Evolutionary conservation across 306 rosid genomes (phyloP), one percentile per base, ranked within the genome.

Genomic region (Myrica gale): DNA sequence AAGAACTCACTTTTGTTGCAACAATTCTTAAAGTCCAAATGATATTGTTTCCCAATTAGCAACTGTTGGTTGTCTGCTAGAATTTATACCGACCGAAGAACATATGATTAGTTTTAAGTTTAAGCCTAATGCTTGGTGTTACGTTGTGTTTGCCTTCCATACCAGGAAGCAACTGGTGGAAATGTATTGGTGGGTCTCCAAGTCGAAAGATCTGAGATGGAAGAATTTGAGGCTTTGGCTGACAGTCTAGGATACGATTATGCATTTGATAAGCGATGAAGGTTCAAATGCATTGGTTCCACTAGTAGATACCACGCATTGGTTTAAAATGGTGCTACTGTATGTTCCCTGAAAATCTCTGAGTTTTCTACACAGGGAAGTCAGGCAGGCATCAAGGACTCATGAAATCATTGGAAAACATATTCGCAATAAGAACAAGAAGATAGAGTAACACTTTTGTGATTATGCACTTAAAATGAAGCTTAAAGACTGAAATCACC

Each of bases 111-210:
- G 20, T 52, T 52, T 52, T 52, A 5, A 52, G 20, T 52, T 52
- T 52, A 7, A 52, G 20, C 57, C 17, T 52, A 4, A 13, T 52
- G 57, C 21, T 52, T 13, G 4, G 63, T 8, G 63, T 9, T 19
- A 57, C 12, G 21, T 57, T 57, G 63, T 21, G 63, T 74, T 45
- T 72, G 15, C 16, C 26, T n/a, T 75, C 62, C 45, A 13, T 16
- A 16, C 74, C 71, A 88, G 88, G 91, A 87, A 61, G 86, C 83
- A 81, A 83, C 82, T 23, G 87, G 87, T 62, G 91, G 89, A 79
- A 76, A 85, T 42, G 82, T 85, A 72, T 79, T 85, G 62, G 84
- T 85, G 20, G 89, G 89, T n/a, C 57, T 88, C 71, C 87, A 88
- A 78, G 81, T 88, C 54, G 58, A 63, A 0, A 41, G 65, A 23